Evolutionary conservation across 176 grass and related monocot species (phyloP).

Genomic region (Luzula sylvatica): DNA sequence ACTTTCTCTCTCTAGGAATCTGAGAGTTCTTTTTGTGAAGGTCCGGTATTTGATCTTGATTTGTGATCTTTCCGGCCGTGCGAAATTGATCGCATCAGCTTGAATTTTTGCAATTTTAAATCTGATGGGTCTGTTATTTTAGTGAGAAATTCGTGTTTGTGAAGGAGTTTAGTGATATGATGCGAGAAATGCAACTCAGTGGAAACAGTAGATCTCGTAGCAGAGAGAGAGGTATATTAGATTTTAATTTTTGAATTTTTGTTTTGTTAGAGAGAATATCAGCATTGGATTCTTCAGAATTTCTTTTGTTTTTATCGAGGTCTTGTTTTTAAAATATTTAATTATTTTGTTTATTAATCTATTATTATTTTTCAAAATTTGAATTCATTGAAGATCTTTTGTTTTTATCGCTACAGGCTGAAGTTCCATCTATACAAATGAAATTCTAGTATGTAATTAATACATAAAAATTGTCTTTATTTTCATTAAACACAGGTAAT

Average conservation of each 20-base stretch:
- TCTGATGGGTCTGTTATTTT: constrained; percentile 2
- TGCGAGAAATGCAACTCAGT: constrained; percentile 20
- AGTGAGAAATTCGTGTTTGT: constrained; percentile 2
- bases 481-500: background rate
- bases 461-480: too few species aligned
- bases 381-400: constrained; percentile 1
- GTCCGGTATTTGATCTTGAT: too few species aligned
- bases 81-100: background rate
- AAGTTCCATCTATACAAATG: too few species aligned
- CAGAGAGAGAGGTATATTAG: constrained; percentile 9
- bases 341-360: background rate
- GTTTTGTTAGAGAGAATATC: background rate
- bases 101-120: background rate
- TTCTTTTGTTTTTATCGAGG: background rate
- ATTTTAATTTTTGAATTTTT: constrained; percentile 8
- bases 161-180: constrained; percentile 5
- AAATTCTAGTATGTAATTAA: too few species aligned
- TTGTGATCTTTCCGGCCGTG: constrained; percentile 4
- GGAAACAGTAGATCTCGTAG: constrained; percentile 21
- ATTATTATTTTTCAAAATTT: constrained; percentile 1
- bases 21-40: background rate
- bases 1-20: constrained; percentile 4
- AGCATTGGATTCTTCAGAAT: constrained; percentile 11
- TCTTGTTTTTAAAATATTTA: background rate
- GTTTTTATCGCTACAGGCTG: constrained; percentile 22